Conservation (phyloP, 2,329 filamentous ascomycete species). For the Fusarium chaquense region DNA sequence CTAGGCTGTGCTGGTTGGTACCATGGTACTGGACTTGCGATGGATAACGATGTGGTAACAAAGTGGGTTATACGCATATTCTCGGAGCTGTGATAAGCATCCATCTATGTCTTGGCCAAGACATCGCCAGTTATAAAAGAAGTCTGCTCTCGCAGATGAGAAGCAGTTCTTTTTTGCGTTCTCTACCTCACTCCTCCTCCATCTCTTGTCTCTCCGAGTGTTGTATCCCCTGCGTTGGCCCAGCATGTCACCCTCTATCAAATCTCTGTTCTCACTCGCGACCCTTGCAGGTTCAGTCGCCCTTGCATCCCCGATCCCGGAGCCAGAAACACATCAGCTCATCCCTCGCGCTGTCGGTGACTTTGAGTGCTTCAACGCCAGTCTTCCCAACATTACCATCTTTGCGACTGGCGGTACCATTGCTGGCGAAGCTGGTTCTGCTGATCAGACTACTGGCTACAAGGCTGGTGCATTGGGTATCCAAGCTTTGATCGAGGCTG, state of each 20-base stretch:
- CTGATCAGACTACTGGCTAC: slow-evolving; percentile 59
- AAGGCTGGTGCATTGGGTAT: slow-evolving; percentile 59
- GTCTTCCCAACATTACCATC: slow-evolving; percentile 66
- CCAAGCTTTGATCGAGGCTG: slow-evolving; percentile 62
- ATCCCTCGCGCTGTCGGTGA: slow-evolving; percentile 14
- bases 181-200: background rate
- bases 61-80: slow-evolving; percentile 15
- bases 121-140: slow-evolving; percentile 25
- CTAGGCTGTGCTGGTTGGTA: slow-evolving; percentile 4
- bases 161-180: background rate
- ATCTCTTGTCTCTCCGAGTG: background rate
- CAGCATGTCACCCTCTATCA: slow-evolving; percentile 24
- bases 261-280: slow-evolving; percentile 22
- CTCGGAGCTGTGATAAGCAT: slow-evolving; percentile 3
- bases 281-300: slow-evolving; percentile 21
- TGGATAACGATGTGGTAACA: slow-evolving; percentile 38
- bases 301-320: slow-evolving; percentile 31
- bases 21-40: slow-evolving; percentile 3
- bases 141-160: background rate
- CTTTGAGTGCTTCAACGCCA: slow-evolving; percentile 41
- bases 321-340: slow-evolving; percentile 11
- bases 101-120: background rate
- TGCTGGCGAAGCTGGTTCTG: slow-evolving; percentile 60
- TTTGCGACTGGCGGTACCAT: slow-evolving; percentile 70
- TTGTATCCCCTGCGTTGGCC: background rate